Conservation (phyloP, 805 yeast genomes). For the Yamadazyma akitaensis region DNA sequence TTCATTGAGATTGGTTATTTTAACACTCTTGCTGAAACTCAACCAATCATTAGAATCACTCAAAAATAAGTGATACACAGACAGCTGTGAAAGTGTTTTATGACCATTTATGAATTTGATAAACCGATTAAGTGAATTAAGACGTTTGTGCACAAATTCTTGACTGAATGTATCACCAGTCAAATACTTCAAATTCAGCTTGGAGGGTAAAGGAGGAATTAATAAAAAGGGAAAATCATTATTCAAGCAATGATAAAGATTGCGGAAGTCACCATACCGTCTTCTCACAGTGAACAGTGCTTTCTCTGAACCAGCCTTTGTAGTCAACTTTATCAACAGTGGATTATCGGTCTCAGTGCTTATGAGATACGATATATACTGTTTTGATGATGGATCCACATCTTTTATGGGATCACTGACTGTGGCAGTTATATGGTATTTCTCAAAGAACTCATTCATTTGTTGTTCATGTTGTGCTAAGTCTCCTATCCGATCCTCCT, state of each 20-base stretch:
- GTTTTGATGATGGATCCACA: slow-evolving; percentile 64
- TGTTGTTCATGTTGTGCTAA: slow-evolving; percentile 4
- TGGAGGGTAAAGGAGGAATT: slow-evolving; percentile 92
- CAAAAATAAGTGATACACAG: slow-evolving; percentile 65
- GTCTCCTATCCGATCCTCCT: slow-evolving; percentile 5
- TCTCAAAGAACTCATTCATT: slow-evolving; percentile 9
- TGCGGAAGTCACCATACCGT: slow-evolving; percentile 83
- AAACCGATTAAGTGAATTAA: slow-evolving; percentile 76
- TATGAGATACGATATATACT: slow-evolving; percentile 70
- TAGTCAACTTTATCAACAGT: slow-evolving; percentile 38
- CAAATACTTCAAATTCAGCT: slow-evolving; percentile 83
- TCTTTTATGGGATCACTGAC: slow-evolving; percentile 68
- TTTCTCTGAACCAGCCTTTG: slow-evolving; percentile 17
- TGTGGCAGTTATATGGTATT: slow-evolving; percentile 19
- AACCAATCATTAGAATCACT: slow-evolving; percentile 72
- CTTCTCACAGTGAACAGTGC: slow-evolving; percentile 57
- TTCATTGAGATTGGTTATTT: slow-evolving; percentile 24
- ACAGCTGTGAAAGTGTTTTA: slow-evolving; percentile 65
- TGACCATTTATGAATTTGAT: slow-evolving; percentile 70
- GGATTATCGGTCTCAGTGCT: slow-evolving; percentile 65
- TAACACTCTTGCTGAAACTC: slow-evolving; percentile 58
- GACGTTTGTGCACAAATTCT: slow-evolving; percentile 79
- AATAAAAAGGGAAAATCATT: slow-evolving; percentile 83
- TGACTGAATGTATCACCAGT: slow-evolving; percentile 90
- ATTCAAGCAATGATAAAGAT: slow-evolving; percentile 66